Evolutionary conservation across 2,329 filamentous ascomycete species (phyloP).

Genomic region (Fusarium miscanthi): DNA sequence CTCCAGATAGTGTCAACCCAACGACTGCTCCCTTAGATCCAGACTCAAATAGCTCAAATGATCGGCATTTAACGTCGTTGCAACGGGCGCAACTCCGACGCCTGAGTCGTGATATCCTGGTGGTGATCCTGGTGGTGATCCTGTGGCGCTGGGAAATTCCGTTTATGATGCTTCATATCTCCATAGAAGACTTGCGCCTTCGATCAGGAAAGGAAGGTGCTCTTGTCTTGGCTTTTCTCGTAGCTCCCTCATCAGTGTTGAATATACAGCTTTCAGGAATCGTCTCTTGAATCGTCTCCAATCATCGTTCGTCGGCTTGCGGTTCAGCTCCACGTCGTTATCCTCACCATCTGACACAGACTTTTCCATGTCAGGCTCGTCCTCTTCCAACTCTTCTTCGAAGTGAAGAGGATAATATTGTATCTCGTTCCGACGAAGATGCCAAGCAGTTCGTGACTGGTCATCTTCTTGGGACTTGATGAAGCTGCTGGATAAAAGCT

Average conservation of each 20-base stretch:
- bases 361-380: constrained; percentile 6
- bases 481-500: constrained; percentile 26
- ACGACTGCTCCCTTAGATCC: not conserved
- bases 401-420: constrained; percentile 20
- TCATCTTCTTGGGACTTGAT: constrained; percentile 19
- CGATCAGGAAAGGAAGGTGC: constrained; percentile 12
- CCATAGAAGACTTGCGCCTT: constrained; percentile 34
- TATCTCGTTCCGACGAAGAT: constrained; percentile 27
- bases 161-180: constrained; percentile 25
- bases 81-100: not conserved
- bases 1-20: constrained; percentile 8
- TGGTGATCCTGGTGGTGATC: not conserved
- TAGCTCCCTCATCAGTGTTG: constrained; percentile 13
- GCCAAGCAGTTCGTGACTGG: constrained; percentile 10
- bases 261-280: constrained; percentile 29
- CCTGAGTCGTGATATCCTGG: not conserved
- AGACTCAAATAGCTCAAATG: constrained; percentile 1
- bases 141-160: constrained; percentile 5
- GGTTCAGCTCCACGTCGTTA: constrained; percentile 23
- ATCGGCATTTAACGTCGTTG: not conserved
- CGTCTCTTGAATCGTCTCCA: constrained; percentile 35
- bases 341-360: constrained; percentile 18
- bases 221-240: constrained; percentile 3
- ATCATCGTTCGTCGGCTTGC: constrained; percentile 37
- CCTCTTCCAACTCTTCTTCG: constrained; percentile 13